Conservation (phyloP, 345 rosid species). For the Reutealis trisperma region DNA sequence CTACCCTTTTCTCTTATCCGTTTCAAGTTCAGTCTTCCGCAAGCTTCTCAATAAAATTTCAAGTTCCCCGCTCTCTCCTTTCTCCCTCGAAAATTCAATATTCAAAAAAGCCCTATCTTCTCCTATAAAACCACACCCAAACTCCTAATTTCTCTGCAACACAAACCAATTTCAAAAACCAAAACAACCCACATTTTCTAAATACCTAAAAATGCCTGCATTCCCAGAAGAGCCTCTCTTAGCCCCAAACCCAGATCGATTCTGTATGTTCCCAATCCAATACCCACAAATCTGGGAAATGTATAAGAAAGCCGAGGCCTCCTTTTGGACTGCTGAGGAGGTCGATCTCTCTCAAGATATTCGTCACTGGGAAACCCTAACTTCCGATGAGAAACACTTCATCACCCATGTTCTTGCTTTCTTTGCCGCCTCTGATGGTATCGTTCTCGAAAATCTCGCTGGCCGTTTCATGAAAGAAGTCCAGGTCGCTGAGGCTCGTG, state of each 20-base stretch:
- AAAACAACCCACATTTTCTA: not conserved
- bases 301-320: slow-evolving; percentile 98
- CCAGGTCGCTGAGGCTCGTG: slow-evolving; percentile 91
- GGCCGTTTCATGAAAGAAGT: slow-evolving; percentile 92
- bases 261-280: slow-evolving; percentile 95
- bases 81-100: not conserved
- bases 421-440: slow-evolving; percentile 96
- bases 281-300: slow-evolving; percentile 94
- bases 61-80: slow-evolving; percentile 14
- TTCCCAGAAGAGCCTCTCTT: slow-evolving; percentile 85
- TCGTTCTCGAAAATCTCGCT: slow-evolving; percentile 85
- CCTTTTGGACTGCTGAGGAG: slow-evolving; percentile 98
- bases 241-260: slow-evolving; percentile 67
- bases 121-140: slow-evolving; percentile 17
- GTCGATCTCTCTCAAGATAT: slow-evolving; percentile 83
- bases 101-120: not conserved
- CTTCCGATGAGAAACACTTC: slow-evolving; percentile 79
- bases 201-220: slow-evolving; percentile 57
- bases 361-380: slow-evolving; percentile 75
- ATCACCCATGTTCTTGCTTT: slow-evolving; percentile 88
- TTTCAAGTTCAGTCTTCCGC: slow-evolving; percentile 25
- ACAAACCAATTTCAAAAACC: not conserved
- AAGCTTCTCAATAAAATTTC: slow-evolving; percentile 33
- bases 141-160: not conserved
- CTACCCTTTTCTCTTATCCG: not conserved